Base-by-base conservation (phyloP, 495 filamentous ascomycete species). In the Podospora comata region DNA sequence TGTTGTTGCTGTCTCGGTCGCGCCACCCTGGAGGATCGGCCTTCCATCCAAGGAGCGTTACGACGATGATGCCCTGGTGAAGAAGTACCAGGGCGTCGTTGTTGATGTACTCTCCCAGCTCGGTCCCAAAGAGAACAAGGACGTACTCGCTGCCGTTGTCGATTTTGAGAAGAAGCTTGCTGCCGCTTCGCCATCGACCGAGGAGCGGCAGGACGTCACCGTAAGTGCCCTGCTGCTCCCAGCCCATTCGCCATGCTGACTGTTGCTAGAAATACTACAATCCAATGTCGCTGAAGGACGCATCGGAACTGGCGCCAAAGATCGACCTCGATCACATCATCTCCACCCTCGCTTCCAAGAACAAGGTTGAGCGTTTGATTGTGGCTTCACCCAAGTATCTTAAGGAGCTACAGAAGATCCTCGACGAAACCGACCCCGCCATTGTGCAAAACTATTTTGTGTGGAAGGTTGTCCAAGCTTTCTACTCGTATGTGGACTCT, bases 161-260 rank as follows among this genome's bases (percentile, higher is more conserved):
- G 73, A 80, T 7, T 82, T 90, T 60, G 87, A 90, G 69, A 82
- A 77, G 68, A 82, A 85, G 71, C 80, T 90, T 5, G 87, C 88
- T 19, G 75, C 83, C 58, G 82, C 81, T 32, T 86, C 85, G 3
- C 87, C 87, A 7, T 80, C 83, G 60, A 82, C 82, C 9, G 81
- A 85, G 71, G 84, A 86, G n/a, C 62, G 64, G 18, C 75, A 88
- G 60, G 80, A 85, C 65, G 84, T 88, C 19, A 85, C 87, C 6
- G 79, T 87, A 64, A 91, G 90, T 76, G 91, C 91, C 69, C 79
- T 91, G 63, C 79, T 88, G n/a, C 88, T 91, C 74, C 23, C 23
- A 23, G 23, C 23, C 23, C 23, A 0, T 91, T 90, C 73, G 80
- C 76, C 58, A 55, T 62, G 9, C 20, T 30, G 32, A 64, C 16